Percentiles rank a stretch among this genome's conserved stretches.
phyloP scores from a whole-genome alignment of 768 basidiomycete species.

The Phaeotremella skinneri region DNA sequence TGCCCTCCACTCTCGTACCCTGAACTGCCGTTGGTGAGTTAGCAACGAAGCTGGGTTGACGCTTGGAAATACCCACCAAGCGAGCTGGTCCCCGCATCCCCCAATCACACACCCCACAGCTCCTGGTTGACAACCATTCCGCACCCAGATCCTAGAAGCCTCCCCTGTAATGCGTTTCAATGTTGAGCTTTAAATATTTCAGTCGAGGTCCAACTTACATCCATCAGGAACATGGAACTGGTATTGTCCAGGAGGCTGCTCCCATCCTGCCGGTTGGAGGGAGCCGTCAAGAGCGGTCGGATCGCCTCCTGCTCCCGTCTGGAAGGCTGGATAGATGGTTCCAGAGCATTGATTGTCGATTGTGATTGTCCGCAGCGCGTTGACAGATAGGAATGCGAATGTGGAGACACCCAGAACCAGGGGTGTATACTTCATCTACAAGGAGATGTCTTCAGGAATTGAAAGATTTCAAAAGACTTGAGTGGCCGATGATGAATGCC shows the following conservation, averaged over 20 bases:
- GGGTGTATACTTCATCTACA: no score
- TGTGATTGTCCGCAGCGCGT: constrained; percentile 6
- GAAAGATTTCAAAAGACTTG: no score
- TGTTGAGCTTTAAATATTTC: background rate
- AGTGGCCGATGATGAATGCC: no score
- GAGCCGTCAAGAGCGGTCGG: constrained; percentile 3
- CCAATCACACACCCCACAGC: constrained; percentile 21
- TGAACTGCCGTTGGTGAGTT: background rate
- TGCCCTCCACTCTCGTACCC: background rate
- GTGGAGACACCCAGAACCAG: no score
- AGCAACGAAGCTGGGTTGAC: background rate
- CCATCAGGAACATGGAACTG: constrained; percentile 1
- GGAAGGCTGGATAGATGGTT: background rate
- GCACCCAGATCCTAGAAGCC: constrained; percentile 21
- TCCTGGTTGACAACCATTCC: constrained; percentile 22
- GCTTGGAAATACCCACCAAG: constrained; percentile 13
- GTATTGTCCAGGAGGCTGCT: background rate
- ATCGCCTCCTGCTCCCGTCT: background rate
- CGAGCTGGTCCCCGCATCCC: constrained; percentile 6
- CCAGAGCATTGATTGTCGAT: constrained; percentile 12
- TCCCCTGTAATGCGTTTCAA: constrained; percentile 11
- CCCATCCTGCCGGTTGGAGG: background rate
- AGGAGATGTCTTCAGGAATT: no score
- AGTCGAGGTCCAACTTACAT: background rate
- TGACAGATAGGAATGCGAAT: background rate